Percentiles rank a stretch among this genome's conserved stretches.
phyloP scores from a whole-genome alignment of 1,139 yeast species.

The Scheffersomyces segobiensis region DNA sequence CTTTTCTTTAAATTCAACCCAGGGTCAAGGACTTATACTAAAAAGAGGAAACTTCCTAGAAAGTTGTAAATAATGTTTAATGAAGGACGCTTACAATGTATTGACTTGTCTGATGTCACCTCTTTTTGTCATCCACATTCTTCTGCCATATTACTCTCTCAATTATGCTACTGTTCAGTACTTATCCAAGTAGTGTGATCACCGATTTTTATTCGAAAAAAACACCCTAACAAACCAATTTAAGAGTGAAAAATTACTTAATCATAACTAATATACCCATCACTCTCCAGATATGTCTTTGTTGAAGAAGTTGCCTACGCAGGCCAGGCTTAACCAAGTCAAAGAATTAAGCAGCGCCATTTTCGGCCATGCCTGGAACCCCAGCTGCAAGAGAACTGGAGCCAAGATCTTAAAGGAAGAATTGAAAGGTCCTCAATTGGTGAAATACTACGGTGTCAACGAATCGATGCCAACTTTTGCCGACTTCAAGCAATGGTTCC shows the following conservation, averaged over 20 bases:
- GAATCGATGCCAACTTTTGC: conserved; percentile 60
- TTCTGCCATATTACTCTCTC: too few relatives aligned
- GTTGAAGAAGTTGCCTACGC: conserved; percentile 26
- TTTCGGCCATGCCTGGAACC: conserved; percentile 60
- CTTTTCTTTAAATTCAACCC: not conserved
- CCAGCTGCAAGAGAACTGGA: conserved; percentile 70
- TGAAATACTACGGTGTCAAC: conserved; percentile 76
- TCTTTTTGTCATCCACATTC: too few relatives aligned
- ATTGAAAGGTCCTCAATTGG: conserved; percentile 72
- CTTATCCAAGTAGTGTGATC: not conserved
- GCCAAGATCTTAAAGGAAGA: conserved; percentile 71
- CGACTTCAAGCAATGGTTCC: conserved; percentile 58
- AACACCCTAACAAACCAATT: not conserved
- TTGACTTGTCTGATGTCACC: too few relatives aligned
- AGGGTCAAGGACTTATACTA: not conserved
- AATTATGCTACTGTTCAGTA: too few relatives aligned
- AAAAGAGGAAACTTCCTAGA: not conserved
- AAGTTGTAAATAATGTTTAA: too few relatives aligned
- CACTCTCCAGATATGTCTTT: conserved; percentile 5
- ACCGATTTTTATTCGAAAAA: not conserved
- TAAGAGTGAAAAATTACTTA: not conserved
- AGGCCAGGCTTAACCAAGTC: conserved; percentile 53
- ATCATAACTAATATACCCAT: too few relatives aligned
- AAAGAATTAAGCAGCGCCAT: conserved; percentile 59
- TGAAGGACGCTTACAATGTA: too few relatives aligned